Conservation (phyloP, 257 asterid species). For the Solanum chaucha region DNA sequence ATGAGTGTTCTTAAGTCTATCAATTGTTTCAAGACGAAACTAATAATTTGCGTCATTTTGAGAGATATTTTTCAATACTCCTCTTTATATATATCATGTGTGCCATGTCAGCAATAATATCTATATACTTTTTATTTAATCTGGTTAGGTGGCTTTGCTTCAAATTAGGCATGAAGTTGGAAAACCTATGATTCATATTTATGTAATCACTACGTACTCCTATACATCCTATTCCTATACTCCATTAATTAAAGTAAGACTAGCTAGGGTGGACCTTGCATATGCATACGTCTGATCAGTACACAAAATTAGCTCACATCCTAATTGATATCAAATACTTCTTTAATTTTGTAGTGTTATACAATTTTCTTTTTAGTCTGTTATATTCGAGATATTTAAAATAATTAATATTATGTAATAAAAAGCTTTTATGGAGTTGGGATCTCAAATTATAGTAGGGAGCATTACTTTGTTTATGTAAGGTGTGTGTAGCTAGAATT, state of each 20-base stretch:
- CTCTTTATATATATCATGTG: neutral
- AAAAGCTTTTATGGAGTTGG: neutral
- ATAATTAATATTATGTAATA: no score
- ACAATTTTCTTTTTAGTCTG: neutral
- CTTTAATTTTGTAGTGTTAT: no score
- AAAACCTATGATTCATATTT: neutral
- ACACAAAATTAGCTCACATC: neutral
- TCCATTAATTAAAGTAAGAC: neutral
- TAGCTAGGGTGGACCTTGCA: neutral
- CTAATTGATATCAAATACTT: neutral
- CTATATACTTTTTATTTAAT: neutral
- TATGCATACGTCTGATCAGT: neutral
- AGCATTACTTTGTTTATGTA: neutral
- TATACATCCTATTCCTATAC: neutral
- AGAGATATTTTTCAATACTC: no score
- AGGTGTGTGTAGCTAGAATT: neutral
- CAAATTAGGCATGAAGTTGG: neutral
- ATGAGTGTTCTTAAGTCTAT: no score
- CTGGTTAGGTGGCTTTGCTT: neutral
- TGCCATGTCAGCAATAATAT: neutral
- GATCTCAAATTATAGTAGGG: neutral
- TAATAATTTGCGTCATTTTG: no score
- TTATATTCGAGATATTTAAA: no score
- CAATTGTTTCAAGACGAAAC: no score
- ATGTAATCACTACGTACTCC: neutral